Evolutionary conservation across 2,329 filamentous ascomycete species (phyloP), one percentile per base, ranked within the genome.

Genomic region (Colletotrichum sp.): DNA sequence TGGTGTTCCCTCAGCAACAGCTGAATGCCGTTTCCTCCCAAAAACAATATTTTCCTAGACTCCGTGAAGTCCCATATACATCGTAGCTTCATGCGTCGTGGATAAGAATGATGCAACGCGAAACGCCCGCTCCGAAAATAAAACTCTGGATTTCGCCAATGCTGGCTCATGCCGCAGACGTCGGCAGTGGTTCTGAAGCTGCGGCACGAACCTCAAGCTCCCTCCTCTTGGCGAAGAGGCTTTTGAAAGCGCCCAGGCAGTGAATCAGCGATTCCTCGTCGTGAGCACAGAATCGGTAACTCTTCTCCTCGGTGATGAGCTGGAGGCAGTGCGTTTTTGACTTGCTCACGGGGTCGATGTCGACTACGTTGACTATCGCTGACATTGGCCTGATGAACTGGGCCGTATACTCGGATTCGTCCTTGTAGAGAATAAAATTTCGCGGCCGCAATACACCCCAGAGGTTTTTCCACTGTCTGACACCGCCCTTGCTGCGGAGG

Each of bases 391-490:
- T 88, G 80, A 99, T 94, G 80, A 96, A 93, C 77, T 94, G 90
- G 1, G 96, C 95, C 15, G 94, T 93, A 84, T 99, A 99, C 86
- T 99, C 97, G 78, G 93, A 89, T 78, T 98, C 95, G 82, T 98
- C 94, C 85, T 98, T 98, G 89, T 99, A 99, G 30, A 99, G 90
- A 18, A 95, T 94, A 36, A 99, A 88, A 78, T 95, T 96, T 68
- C 94, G 93, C 2, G 95, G 94, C 36, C 97, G 94, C 68, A 99
- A 90, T 1, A 99, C 97, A 15, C 94, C 94, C 97, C 97, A 99
- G 75, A 96, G 90, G 80, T 95, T 94, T 88, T 98, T 98, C 97
- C 97, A 99, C 81, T 98, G 95, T 63, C 94, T 93, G 71, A 99
- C 89, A 10, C 96, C 95, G 26, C 93, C 90, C 81, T 95, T 96